A percentile compares a stretch with the other conserved stretches of the same genome.
Evolutionary conservation across 441 rosid species (phyloP).

Genomic region (Gossypium laxum): DNA sequence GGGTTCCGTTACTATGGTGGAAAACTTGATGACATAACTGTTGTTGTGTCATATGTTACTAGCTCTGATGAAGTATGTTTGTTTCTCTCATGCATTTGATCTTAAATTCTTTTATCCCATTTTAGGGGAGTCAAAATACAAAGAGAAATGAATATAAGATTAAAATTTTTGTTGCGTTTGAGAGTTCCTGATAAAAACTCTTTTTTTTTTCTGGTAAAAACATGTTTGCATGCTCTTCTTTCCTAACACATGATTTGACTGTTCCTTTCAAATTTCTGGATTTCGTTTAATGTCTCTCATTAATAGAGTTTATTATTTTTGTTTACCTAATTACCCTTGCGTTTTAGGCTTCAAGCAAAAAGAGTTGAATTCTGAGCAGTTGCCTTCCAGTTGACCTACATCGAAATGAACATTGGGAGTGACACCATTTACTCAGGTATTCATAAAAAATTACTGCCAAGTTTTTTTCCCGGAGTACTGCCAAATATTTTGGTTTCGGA

Average conservation of each 20-base stretch:
- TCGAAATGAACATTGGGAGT: not conserved
- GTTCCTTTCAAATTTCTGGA: not conserved
- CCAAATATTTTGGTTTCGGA: not conserved
- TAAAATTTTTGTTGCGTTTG: not conserved
- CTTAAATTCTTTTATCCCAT: not conserved
- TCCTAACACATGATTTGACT: not conserved
- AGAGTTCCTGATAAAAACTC: not conserved
- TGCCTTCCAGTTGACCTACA: not conserved
- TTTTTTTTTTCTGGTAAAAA: not conserved
- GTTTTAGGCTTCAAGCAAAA: not conserved
- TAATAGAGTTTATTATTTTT: not conserved
- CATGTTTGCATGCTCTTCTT: too few relatives aligned
- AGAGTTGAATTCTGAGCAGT: not conserved
- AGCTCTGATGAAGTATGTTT: slow-evolving; percentile 23
- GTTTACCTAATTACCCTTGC: not conserved
- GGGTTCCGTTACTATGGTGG: slow-evolving; percentile 89
- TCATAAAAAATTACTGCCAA: not conserved
- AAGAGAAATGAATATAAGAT: not conserved
- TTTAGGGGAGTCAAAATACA: not conserved
- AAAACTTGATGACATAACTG: slow-evolving; percentile 94
- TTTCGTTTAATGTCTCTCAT: not conserved
- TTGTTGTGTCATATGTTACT: slow-evolving; percentile 72
- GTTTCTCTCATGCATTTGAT: not conserved
- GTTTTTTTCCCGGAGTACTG: not conserved
- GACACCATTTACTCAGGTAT: not conserved